Evolutionary conservation across 2,329 filamentous ascomycete genomes (phyloP).

Genomic region (Tolypocladium amazonense): DNA sequence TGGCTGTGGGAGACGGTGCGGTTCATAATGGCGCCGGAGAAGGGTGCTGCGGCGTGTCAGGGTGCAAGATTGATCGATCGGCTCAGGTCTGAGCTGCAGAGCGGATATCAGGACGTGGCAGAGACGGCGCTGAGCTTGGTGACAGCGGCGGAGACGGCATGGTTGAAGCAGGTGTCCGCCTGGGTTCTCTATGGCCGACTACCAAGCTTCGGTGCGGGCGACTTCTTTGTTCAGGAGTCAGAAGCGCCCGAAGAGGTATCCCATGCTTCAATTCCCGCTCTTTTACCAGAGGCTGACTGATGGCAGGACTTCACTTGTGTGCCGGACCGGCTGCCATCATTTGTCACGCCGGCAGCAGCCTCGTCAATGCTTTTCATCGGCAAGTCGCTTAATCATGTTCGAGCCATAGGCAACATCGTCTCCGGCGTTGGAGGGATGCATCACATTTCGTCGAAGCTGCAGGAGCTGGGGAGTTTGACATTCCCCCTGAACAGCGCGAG

Average conservation of each 20-base stretch:
- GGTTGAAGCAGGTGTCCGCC: conserved; percentile 80
- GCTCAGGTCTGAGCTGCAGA: conserved; percentile 66
- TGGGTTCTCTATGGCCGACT: conserved; percentile 87
- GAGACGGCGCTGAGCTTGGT: conserved; percentile 62
- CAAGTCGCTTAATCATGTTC: conserved; percentile 76
- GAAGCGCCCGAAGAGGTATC: conserved; percentile 30
- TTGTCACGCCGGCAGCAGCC: conserved; percentile 65
- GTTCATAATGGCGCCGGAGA: conserved; percentile 47
- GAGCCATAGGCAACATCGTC: conserved; percentile 39
- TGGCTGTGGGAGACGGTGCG: conserved; percentile 71
- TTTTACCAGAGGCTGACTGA: background rate
- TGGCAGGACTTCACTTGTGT: conserved; percentile 47
- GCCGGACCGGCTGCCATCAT: conserved; percentile 58
- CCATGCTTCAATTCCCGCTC: background rate
- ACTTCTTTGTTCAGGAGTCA: conserved; percentile 69
- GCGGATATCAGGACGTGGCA: conserved; percentile 81
- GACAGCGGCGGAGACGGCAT: conserved; percentile 74
- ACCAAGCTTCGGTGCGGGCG: conserved; percentile 64
- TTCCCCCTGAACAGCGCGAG: conserved; percentile 65
- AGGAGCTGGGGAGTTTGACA: conserved; percentile 54
- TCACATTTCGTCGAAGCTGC: conserved; percentile 57
- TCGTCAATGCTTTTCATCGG: conserved; percentile 85
- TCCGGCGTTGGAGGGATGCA: conserved; percentile 39
- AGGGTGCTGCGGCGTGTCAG: conserved; percentile 35
- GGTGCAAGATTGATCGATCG: conserved; percentile 70